phyloP scores from a whole-genome alignment of 2,329 filamentous ascomycete species.

The Dactylonectria estremocensis region DNA sequence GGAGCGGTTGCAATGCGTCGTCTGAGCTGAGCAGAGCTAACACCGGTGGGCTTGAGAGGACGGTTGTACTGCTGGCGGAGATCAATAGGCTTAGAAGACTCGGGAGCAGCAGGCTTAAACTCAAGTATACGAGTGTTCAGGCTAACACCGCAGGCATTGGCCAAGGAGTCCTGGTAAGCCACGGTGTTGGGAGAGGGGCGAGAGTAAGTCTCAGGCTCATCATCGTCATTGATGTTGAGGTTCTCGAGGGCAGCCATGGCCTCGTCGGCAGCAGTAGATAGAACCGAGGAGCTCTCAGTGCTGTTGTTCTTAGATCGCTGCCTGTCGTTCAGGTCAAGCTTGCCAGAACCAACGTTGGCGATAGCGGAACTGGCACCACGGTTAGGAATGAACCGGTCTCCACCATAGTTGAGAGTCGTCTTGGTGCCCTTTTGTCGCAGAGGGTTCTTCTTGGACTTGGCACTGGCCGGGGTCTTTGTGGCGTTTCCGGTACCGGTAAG shows the following conservation, averaged over 20 bases:
- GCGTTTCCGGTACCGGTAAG: slow-evolving; percentile 84
- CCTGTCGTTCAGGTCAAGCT: slow-evolving; percentile 81
- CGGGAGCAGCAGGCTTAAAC: slow-evolving; percentile 98
- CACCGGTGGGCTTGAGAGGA: slow-evolving; percentile 84
- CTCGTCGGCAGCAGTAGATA: slow-evolving; percentile 86
- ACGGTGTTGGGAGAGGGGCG: slow-evolving; percentile 89
- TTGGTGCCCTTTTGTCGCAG: slow-evolving; percentile 75
- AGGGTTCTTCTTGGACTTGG: slow-evolving; percentile 70
- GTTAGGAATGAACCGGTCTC: slow-evolving; percentile 97
- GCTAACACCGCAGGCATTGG: slow-evolving; percentile 91
- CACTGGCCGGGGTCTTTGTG: slow-evolving; percentile 71
- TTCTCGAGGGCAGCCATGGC: slow-evolving; percentile 84
- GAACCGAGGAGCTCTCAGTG: slow-evolving; percentile 80
- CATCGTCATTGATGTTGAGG: slow-evolving; percentile 81
- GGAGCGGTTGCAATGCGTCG: slow-evolving; percentile 94
- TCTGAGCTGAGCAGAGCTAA: slow-evolving; percentile 86
- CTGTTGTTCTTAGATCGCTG: slow-evolving; percentile 80
- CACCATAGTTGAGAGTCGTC: slow-evolving; percentile 84
- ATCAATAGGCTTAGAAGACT: slow-evolving; percentile 98
- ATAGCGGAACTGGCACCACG: slow-evolving; percentile 91
- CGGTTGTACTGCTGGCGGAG: slow-evolving; percentile 98
- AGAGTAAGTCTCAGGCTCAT: slow-evolving; percentile 77
- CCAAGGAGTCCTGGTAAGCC: slow-evolving; percentile 93
- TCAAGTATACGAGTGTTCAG: slow-evolving; percentile 96
- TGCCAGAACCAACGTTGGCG: slow-evolving; percentile 84